These are phyloP conservation scores for Chrysoporthe puriensis DNA, from an alignment of 2,329 filamentous ascomycete species.

Conservation along the genomic window DNA sequence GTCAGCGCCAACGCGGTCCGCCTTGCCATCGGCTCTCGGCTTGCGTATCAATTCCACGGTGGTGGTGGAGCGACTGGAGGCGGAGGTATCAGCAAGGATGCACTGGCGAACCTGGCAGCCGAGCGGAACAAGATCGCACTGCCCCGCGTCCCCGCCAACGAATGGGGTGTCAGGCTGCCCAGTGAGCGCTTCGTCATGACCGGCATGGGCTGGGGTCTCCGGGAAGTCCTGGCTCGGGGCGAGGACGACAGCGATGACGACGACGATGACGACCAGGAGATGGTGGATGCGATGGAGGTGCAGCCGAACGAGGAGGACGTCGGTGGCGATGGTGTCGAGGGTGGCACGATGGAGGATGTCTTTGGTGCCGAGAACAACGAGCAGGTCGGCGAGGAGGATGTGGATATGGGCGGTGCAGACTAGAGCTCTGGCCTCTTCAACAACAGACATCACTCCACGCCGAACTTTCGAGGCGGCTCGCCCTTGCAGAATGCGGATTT, in stretches of 20 bases:
- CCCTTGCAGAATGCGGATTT: background rate
- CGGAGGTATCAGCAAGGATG: conserved; percentile 70
- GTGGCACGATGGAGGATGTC: conserved; percentile 54
- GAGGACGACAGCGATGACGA: conserved; percentile 43
- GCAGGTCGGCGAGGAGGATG: conserved; percentile 36
- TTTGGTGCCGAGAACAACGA: conserved; percentile 40
- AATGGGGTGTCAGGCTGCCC: conserved; percentile 70
- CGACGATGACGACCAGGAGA: conserved; percentile 45
- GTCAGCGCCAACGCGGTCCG: conserved; percentile 70
- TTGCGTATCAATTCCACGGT: conserved; percentile 70
- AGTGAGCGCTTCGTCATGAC: conserved; percentile 71
- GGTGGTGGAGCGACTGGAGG: conserved; percentile 50
- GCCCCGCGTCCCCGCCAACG: conserved; percentile 64
- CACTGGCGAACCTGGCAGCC: conserved; percentile 73
- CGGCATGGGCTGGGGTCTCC: conserved; percentile 67
- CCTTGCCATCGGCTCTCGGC: conserved; percentile 70
- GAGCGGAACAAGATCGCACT: conserved; percentile 70
- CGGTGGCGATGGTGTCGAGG: conserved; percentile 54
- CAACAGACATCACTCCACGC: background rate
- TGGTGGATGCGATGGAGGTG: conserved; percentile 53
- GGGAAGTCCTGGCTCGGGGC: conserved; percentile 59
- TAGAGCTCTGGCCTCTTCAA: conserved; percentile 28
- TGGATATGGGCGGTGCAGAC: conserved; percentile 40
- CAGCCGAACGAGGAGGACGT: conserved; percentile 43
- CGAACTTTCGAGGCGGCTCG: background rate